phyloP scores from a whole-genome alignment of 805 yeast genomes.

The Scheffersomyces amazonensis region DNA sequence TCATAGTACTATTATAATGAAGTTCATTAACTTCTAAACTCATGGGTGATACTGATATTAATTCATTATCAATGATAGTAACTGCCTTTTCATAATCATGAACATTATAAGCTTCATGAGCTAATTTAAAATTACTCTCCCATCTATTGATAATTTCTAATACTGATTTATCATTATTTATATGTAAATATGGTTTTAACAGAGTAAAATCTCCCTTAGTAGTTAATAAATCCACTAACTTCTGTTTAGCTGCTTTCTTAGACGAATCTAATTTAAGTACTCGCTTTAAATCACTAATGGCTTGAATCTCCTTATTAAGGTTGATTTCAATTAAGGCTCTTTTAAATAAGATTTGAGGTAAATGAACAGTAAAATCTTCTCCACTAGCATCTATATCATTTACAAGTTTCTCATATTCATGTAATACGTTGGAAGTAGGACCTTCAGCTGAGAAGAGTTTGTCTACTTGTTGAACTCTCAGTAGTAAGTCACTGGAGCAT shows the following conservation, averaged over 20 bases:
- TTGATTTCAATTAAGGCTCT: constrained; percentile 61
- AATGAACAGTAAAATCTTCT: constrained; percentile 12
- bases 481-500: neutral
- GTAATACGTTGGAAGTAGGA: constrained; percentile 24
- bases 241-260: constrained; percentile 47
- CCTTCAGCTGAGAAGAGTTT: constrained; percentile 24
- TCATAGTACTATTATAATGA: constrained; percentile 4
- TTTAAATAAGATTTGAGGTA: constrained; percentile 52
- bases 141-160: constrained; percentile 13
- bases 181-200: constrained; percentile 9
- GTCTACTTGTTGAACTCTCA: constrained; percentile 14
- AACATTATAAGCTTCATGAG: neutral
- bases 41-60: constrained; percentile 40
- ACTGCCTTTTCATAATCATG: constrained; percentile 22
- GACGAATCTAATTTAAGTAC: constrained; percentile 42
- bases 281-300: constrained; percentile 49
- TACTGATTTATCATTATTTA: constrained; percentile 11
- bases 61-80: constrained; percentile 20
- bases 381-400: constrained; percentile 2
- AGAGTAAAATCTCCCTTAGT: constrained; percentile 51
- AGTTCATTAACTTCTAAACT: constrained; percentile 17
- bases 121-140: constrained; percentile 6
- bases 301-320: constrained; percentile 50
- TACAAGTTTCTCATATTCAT: constrained; percentile 17
- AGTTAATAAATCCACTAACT: constrained; percentile 46